Conservation (phyloP, 495 filamentous ascomycete genomes). For the Hyaloscypha hepaticicola region DNA sequence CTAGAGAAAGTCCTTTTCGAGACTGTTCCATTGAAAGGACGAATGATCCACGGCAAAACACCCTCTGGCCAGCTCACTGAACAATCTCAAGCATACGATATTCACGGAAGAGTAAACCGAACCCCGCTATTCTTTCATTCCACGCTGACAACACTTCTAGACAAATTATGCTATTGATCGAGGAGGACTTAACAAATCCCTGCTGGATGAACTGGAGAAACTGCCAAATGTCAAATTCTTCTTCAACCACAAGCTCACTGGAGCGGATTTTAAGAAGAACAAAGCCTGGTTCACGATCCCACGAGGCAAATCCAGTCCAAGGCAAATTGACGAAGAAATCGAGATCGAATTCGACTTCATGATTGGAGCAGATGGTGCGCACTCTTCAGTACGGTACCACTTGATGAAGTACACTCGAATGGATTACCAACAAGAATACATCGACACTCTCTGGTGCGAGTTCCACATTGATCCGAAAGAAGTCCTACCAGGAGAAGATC, state of each 20-base stretch:
- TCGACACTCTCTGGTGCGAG: slow-evolving; percentile 97
- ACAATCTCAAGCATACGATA: slow-evolving; percentile 83
- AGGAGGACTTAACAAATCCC: slow-evolving; percentile 74
- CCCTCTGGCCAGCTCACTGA: slow-evolving; percentile 66
- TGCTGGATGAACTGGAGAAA: slow-evolving; percentile 80
- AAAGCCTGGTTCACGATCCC: slow-evolving; percentile 82
- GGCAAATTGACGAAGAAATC: slow-evolving; percentile 39
- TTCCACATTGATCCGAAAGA: slow-evolving; percentile 69
- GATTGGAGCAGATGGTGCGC: slow-evolving; percentile 94
- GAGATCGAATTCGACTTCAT: slow-evolving; percentile 85
- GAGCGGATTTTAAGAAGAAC: slow-evolving; percentile 74
- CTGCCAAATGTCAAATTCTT: slow-evolving; percentile 85
- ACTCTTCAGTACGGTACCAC: slow-evolving; percentile 84
- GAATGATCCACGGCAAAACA: slow-evolving; percentile 91
- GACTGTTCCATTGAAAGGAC: slow-evolving; percentile 89
- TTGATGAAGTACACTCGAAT: slow-evolving; percentile 91
- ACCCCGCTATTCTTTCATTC: background rate
- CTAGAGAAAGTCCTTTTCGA: slow-evolving; percentile 69
- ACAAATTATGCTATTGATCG: slow-evolving; percentile 63
- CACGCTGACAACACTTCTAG: slow-evolving; percentile 31
- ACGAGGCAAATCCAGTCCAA: slow-evolving; percentile 16
- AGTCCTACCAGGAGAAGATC: slow-evolving; percentile 33
- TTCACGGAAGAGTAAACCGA: slow-evolving; percentile 71
- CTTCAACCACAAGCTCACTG: slow-evolving; percentile 89
- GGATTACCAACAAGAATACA: slow-evolving; percentile 91